These are phyloP conservation scores for Acacia crassicarpa DNA, from an alignment of 306 rosid species.

Conservation along the genomic window DNA sequence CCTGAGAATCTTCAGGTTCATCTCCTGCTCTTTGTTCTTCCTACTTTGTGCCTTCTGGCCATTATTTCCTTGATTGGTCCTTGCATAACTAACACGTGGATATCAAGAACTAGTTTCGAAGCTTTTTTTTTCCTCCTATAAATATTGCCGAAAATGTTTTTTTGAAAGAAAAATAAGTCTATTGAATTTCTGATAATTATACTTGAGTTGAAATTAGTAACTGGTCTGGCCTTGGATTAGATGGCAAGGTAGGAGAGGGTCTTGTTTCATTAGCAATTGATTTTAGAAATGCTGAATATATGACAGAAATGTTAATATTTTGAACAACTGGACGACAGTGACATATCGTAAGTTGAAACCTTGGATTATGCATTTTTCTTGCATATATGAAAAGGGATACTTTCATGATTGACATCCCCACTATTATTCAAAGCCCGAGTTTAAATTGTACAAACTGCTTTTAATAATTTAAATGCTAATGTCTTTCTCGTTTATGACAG, in stretches of 20 bases:
- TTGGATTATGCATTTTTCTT: neutral
- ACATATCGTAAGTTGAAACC: neutral
- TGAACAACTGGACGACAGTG: neutral
- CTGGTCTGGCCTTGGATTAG: neutral
- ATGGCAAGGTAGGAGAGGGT: neutral
- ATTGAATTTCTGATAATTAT: neutral
- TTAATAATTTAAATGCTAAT: neutral
- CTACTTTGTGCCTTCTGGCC: neutral
- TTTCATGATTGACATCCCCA: neutral
- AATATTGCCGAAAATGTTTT: neutral
- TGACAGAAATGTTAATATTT: neutral
- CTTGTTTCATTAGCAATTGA: neutral
- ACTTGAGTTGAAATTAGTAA: neutral
- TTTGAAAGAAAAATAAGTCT: neutral
- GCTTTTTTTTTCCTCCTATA: neutral
- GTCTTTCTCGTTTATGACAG: conserved; percentile 43
- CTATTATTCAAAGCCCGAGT: neutral
- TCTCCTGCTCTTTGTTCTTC: neutral
- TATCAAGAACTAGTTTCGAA: neutral
- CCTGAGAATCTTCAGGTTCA: conserved; percentile 81
- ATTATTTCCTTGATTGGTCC: neutral
- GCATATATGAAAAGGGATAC: neutral
- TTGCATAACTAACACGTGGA: neutral
- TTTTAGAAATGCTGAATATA: neutral
- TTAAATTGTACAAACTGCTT: neutral